These are phyloP conservation scores for Camellia japonica DNA, from an alignment of 148 eudicot genomes.

Conservation along the genomic window DNA sequence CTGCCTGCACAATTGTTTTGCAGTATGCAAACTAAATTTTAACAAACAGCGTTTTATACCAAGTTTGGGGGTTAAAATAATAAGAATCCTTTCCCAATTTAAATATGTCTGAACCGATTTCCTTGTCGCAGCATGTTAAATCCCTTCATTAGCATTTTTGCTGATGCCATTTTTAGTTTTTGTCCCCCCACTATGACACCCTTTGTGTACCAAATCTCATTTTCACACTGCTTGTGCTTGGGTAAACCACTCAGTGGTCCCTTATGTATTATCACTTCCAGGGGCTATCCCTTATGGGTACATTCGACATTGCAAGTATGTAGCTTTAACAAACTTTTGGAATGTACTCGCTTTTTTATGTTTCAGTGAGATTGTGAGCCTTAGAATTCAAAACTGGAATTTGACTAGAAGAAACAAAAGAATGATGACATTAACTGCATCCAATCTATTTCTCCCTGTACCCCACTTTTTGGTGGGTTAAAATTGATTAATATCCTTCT, in stretches of 20 bases:
- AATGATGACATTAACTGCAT: too few species aligned
- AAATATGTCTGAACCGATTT: not conserved
- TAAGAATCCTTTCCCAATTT: not conserved
- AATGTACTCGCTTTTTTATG: not conserved
- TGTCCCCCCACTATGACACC: not conserved
- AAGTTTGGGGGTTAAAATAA: not conserved
- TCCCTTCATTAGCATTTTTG: not conserved
- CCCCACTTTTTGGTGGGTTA: not conserved
- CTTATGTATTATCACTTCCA: not conserved
- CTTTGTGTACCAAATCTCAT: not conserved
- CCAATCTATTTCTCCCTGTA: too few species aligned
- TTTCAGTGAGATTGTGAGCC: not conserved
- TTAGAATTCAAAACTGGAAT: not conserved
- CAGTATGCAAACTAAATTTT: too few species aligned
- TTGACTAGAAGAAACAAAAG: too few species aligned
- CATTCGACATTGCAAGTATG: too few species aligned
- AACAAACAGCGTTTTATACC: not conserved
- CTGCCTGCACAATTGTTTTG: not conserved
- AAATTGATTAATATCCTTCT: not conserved
- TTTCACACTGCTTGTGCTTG: not conserved
- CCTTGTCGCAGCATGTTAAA: not conserved
- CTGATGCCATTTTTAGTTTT: too few species aligned
- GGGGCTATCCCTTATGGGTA: not conserved
- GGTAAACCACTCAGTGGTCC: not conserved
- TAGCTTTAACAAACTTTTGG: not conserved